phyloP scores from a whole-genome alignment of 345 rosid genomes.

The Eucalyptus marginata region DNA sequence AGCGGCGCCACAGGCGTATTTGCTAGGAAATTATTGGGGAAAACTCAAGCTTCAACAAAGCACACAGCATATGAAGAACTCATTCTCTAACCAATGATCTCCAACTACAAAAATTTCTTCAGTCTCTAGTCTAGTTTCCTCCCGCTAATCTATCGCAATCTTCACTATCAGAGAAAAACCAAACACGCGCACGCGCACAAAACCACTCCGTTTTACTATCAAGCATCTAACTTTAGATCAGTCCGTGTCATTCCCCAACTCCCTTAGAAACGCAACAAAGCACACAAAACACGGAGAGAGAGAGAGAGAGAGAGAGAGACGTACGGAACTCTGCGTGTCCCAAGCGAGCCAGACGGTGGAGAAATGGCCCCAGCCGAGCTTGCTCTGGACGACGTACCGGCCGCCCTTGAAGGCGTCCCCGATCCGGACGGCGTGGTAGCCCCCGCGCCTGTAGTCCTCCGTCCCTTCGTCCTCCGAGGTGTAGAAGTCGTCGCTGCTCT shows the following conservation, averaged over 20 bases:
- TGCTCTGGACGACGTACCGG: conserved; percentile 50
- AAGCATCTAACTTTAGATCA: neutral
- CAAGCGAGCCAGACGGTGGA: conserved; percentile 84
- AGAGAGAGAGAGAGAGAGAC: neutral
- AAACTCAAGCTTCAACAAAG: neutral
- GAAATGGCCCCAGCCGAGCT: conserved; percentile 85
- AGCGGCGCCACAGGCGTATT: neutral
- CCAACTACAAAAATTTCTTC: neutral
- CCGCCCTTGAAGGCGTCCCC: conserved; percentile 57
- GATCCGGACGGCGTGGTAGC: conserved; percentile 63
- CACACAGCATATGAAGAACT: neutral
- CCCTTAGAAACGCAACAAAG: neutral
- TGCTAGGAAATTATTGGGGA: neutral
- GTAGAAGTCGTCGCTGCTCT: conserved; percentile 28
- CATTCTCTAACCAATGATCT: neutral
- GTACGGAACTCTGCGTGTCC: conserved; percentile 45
- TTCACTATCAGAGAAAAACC: neutral
- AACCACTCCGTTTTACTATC: neutral
- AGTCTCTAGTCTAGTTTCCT: neutral
- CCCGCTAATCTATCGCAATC: neutral
- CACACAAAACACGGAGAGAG: neutral
- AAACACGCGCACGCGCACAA: neutral
- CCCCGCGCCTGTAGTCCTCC: conserved; percentile 60
- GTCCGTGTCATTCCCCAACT: neutral
- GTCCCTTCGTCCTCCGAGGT: conserved; percentile 73